These are phyloP conservation scores for Corymbia citriodora DNA, from an alignment of 441 rosid genomes.

Conservation along the genomic window DNA sequence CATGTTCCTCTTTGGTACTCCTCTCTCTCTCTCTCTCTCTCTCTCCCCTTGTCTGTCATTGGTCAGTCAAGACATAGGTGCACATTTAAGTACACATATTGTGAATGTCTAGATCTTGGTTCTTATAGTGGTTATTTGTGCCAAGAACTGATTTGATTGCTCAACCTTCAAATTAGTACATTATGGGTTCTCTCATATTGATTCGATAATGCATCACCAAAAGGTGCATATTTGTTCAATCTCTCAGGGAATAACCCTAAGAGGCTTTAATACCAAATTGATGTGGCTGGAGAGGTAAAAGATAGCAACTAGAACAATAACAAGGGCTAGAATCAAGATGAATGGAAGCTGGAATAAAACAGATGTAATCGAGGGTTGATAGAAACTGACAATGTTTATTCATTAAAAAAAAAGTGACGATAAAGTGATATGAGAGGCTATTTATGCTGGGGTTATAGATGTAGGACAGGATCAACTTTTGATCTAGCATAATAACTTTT, in stretches of 20 bases:
- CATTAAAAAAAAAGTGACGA: background rate
- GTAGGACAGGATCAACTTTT: background rate
- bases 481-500: background rate
- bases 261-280: background rate
- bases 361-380: background rate
- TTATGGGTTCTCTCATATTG: background rate
- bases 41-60: background rate
- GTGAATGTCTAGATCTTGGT: background rate
- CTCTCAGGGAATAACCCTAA: background rate
- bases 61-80: background rate
- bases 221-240: background rate
- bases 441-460: background rate
- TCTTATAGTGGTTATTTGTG: background rate
- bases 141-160: background rate
- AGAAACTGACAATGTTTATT: background rate
- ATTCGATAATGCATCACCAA: background rate
- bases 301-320: background rate
- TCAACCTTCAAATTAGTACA: background rate
- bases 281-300: background rate
- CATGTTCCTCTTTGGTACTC: conserved; percentile 92
- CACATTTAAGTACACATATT: background rate
- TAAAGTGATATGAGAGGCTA: background rate
- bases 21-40: background rate
- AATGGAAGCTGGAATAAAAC: background rate
- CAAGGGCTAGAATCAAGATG: background rate